phyloP scores from a whole-genome alignment of 2,329 filamentous ascomycete genomes.

The Chaetothyriales sp. region DNA sequence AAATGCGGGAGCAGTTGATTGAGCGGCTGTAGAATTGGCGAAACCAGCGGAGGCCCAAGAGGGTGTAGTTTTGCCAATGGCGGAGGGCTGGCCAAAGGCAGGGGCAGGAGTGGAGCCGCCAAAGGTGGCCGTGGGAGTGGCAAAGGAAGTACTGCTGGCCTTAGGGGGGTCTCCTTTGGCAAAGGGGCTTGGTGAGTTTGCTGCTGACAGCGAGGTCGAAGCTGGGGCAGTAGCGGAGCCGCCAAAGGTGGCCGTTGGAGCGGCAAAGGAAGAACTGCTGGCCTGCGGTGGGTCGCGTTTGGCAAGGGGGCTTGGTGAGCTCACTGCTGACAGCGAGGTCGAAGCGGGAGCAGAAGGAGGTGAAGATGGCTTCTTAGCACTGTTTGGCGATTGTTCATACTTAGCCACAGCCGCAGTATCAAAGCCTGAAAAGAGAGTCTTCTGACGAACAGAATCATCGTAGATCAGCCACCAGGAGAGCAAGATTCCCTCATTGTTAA shows the following conservation, averaged over 20 bases:
- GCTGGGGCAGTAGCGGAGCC: conserved; percentile 3
- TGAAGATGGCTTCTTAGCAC: not conserved
- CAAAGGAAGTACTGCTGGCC: conserved; percentile 23
- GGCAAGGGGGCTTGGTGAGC: conserved; percentile 4
- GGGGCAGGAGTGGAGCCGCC: conserved; percentile 11
- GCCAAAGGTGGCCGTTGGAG: conserved; percentile 13
- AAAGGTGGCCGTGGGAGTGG: conserved; percentile 9
- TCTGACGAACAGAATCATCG: conserved; percentile 63
- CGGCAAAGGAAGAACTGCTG: conserved; percentile 23
- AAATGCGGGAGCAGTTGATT: conserved; percentile 6
- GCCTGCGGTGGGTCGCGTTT: conserved; percentile 10
- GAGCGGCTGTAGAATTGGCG: conserved; percentile 2
- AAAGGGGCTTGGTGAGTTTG: conserved; percentile 5
- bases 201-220: conserved; percentile 1
- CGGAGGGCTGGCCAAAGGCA: conserved; percentile 17
- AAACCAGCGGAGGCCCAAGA: conserved; percentile 18
- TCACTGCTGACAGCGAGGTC: conserved; percentile 3
- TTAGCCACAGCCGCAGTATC: conserved; percentile 15
- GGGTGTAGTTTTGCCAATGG: conserved; percentile 17
- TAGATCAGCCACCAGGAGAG: conserved; percentile 87
- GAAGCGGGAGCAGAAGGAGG: conserved; percentile 1
- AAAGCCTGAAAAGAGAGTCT: conserved; percentile 58
- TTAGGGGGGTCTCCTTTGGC: conserved; percentile 10
- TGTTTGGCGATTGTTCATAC: not conserved
- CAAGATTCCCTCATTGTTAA: conserved; percentile 80